A percentile compares a stretch with the other conserved stretches of the same genome.
Conservation (phyloP, 169 alveolate genomes). For the Plasmodium inui region DNA sequence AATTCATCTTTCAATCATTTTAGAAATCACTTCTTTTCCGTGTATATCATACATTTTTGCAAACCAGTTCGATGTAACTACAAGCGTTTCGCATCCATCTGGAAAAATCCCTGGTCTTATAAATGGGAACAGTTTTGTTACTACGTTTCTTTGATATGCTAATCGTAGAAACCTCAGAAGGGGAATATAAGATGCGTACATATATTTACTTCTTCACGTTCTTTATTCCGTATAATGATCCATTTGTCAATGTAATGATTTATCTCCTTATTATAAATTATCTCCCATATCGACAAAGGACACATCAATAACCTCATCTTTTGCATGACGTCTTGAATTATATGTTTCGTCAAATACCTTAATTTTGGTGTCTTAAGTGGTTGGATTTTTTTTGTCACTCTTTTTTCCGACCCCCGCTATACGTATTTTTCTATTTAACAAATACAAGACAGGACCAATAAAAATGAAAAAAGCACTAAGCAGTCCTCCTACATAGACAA, state of each 20-base stretch:
- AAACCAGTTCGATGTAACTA: background rate
- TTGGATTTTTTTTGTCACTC: background rate
- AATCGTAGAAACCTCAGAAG: background rate
- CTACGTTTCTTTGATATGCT: background rate
- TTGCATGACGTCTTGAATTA: background rate
- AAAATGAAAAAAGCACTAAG: background rate
- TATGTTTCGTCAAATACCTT: background rate
- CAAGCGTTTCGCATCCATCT: background rate
- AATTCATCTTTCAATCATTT: background rate
- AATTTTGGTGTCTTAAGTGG: background rate
- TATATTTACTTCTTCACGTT: background rate
- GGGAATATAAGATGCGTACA: background rate
- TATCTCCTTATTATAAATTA: conserved; percentile 2
- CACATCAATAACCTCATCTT: conserved; percentile 1
- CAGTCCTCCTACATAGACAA: background rate
- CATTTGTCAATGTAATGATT: background rate
- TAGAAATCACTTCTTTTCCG: background rate
- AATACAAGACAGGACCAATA: background rate
- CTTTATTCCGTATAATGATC: background rate
- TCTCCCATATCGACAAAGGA: conserved; percentile 5
- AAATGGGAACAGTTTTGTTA: background rate
- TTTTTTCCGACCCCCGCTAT: background rate
- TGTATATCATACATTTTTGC: background rate
- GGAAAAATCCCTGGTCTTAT: background rate
- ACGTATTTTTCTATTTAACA: background rate